phyloP scores from a whole-genome alignment of 2,329 filamentous ascomycete species.

The Phialophora macrospora region DNA sequence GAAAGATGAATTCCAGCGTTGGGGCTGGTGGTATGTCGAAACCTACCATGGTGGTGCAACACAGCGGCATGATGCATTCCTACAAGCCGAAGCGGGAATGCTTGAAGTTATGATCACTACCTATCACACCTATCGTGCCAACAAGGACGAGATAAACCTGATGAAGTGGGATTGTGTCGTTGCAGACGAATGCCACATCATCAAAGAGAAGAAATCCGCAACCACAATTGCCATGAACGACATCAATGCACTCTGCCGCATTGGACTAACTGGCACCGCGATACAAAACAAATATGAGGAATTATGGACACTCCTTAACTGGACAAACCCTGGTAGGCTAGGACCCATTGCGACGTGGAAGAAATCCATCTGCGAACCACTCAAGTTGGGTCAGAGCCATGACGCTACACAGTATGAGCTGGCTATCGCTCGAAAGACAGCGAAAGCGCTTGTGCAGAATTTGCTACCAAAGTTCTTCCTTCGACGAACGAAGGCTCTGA shows the following conservation, averaged over 20 bases:
- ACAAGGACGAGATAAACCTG: conserved; percentile 75
- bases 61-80: conserved; percentile 70
- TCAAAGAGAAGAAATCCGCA: conserved; percentile 79
- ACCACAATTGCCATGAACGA: conserved; percentile 86
- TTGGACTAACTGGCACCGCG: conserved; percentile 91
- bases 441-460: conserved; percentile 82
- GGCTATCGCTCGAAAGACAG: conserved; percentile 77
- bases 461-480: conserved; percentile 89
- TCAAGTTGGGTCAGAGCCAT: conserved; percentile 88
- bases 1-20: conserved; percentile 81
- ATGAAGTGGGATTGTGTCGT: conserved; percentile 92
- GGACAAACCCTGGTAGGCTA: conserved; percentile 83
- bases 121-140: conserved; percentile 82
- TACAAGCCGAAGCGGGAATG: conserved; percentile 74
- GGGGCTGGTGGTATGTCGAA: conserved; percentile 96
- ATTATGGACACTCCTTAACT: conserved; percentile 93
- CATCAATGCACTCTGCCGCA: conserved; percentile 87
- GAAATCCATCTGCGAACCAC: conserved; percentile 73
- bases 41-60: conserved; percentile 72
- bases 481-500: conserved; percentile 88
- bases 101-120: conserved; percentile 94
- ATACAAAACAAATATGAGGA: conserved; percentile 99
- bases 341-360: conserved; percentile 77
- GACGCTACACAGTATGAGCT: conserved; percentile 85
- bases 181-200: conserved; percentile 88